Evolutionary conservation across 2,329 filamentous ascomycete genomes (phyloP).

Genomic region (Cladosporium sp.): DNA sequence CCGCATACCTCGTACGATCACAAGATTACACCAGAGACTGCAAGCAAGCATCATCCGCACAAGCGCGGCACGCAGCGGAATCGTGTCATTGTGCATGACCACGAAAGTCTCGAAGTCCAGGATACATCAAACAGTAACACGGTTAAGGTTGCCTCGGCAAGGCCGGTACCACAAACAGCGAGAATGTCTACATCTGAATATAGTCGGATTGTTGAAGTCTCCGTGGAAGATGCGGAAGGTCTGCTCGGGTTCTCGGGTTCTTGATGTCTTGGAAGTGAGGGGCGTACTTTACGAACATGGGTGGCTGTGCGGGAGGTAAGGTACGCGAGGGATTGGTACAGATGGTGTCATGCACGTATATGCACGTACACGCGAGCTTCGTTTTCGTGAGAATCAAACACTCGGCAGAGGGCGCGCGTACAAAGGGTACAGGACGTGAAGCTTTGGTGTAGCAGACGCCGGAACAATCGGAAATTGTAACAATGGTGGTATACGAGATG

Average conservation of each 20-base stretch:
- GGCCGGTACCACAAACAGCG: background rate
- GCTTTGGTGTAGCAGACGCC: background rate
- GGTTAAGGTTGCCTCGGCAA: background rate
- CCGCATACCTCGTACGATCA: conserved; percentile 6
- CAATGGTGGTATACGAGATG: background rate
- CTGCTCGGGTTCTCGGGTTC: conserved; percentile 2
- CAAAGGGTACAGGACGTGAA: background rate
- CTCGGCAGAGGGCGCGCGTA: background rate
- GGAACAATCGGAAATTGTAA: background rate
- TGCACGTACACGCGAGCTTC: background rate
- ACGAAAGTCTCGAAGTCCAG: background rate
- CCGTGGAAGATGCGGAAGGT: conserved; percentile 1
- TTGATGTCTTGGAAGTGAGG: background rate
- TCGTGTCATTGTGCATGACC: conserved; percentile 4
- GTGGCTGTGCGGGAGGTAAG: background rate
- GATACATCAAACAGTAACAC: background rate
- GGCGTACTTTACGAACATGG: background rate
- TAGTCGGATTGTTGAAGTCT: background rate
- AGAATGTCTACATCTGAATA: background rate
- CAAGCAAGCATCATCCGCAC: background rate
- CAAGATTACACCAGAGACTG: background rate
- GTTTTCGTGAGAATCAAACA: background rate
- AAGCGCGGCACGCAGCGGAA: conserved; percentile 1
- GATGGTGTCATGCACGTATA: background rate
- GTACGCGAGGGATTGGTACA: background rate